phyloP scores from a whole-genome alignment of 208 protist species.

The Polymyxa betae region DNA sequence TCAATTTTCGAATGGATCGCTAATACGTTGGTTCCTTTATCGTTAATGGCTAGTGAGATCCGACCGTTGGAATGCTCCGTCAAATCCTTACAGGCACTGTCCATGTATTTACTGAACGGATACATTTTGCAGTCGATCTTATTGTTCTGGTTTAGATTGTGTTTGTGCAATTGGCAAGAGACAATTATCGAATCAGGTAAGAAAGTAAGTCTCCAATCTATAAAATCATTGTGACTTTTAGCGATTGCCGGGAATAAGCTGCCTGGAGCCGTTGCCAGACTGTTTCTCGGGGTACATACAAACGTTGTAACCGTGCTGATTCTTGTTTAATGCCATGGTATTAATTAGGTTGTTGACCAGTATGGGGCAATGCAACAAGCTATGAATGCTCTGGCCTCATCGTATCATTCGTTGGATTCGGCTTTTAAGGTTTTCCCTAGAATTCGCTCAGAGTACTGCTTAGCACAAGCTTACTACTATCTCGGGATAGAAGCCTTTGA shows the following conservation, averaged over 20 bases:
- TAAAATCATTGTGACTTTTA: not conserved
- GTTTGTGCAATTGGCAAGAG: slow-evolving; percentile 10
- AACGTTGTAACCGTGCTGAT: not conserved
- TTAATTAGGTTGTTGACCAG: not conserved
- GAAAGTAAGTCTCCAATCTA: not conserved
- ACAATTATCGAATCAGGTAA: not conserved
- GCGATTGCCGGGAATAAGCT: not conserved
- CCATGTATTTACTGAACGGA: not conserved
- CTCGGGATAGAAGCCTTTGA: not conserved
- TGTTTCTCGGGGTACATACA: not conserved
- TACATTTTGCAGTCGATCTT: not conserved
- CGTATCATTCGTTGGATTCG: slow-evolving; percentile 1
- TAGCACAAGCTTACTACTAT: not conserved
- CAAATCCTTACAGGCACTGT: slow-evolving; percentile 1
- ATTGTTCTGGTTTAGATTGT: not conserved
- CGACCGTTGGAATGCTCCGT: not conserved
- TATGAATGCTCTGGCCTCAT: not conserved
- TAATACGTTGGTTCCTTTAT: not conserved
- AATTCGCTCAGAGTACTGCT: not conserved
- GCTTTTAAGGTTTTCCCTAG: slow-evolving; percentile 25
- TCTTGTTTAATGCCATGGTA: not conserved
- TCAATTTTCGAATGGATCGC: not conserved
- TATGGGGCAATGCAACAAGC: not conserved
- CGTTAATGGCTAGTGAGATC: not conserved
- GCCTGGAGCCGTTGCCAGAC: slow-evolving; percentile 22